Evolutionary conservation across 192 early-diverging fungal species (phyloP).

Genomic region (Entomortierella chlamydospora): DNA sequence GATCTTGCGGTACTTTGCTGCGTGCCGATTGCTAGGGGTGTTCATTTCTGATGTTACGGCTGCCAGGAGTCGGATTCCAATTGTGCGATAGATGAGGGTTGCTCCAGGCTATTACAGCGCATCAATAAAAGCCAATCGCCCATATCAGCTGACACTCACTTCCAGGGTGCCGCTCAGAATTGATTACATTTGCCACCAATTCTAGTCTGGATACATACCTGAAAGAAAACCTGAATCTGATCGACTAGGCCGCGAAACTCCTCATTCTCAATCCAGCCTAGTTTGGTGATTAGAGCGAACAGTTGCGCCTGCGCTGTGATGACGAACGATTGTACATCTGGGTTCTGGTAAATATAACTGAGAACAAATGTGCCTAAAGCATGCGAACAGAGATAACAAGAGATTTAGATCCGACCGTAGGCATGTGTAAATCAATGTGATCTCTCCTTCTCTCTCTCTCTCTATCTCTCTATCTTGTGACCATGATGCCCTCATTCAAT

Average conservation of each 20-base stretch:
- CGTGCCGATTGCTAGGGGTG: constrained; percentile 23
- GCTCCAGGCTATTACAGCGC: constrained; percentile 15
- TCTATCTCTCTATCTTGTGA: neutral
- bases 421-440: constrained; percentile 11
- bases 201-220: constrained; percentile 48
- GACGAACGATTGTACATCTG: constrained; percentile 68
- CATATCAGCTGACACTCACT: too few species aligned
- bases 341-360: constrained; percentile 66
- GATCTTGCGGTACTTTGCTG: constrained; percentile 38
- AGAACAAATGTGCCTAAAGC: constrained; percentile 71
- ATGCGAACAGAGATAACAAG: neutral
- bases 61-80: constrained; percentile 37
- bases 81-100: constrained; percentile 16
- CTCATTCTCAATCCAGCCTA: constrained; percentile 81
- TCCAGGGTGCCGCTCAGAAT: neutral
- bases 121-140: neutral
- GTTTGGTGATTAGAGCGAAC: constrained; percentile 71
- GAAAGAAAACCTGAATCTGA: constrained; percentile 67
- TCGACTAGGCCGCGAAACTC: constrained; percentile 68
- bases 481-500: too few species aligned
- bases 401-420: constrained; percentile 9
- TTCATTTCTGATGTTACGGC: constrained; percentile 46
- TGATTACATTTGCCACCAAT: neutral
- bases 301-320: constrained; percentile 68
- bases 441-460: neutral